Base-by-base conservation (phyloP, 768 basidiomycete genomes). In the Rhizopogon vulgaris region DNA sequence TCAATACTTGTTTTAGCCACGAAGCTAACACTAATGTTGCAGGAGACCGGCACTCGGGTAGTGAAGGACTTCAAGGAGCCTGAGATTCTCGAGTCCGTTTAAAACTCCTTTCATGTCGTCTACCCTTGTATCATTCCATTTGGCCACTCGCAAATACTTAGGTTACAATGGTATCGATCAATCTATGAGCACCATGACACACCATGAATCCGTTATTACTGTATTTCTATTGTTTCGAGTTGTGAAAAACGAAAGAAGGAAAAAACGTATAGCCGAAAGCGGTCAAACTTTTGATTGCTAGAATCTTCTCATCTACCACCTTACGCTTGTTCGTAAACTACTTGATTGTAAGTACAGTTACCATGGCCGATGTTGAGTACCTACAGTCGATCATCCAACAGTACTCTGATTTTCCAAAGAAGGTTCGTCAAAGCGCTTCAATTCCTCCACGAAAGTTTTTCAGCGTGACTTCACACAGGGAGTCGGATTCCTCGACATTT, bases 41-140 rank as follows among this genome's bases (percentile, higher is more conserved):
- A 95, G 89, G 94, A 95, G 79, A 94, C 92, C 43, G 95, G 95
- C 60, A 89, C 91, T 60, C 87, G 90, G 71, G 86, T 95, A 50
- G 88, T 79, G 53, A 93, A 90, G 78, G 94, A 95, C 69, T 98
- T 94, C 80, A 94, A 95, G 80, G 94, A 97, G 82, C 94, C 94
- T 41, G 91, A 93, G 75, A 81, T 94, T 62, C 82, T 90, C 52
- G 89, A 89, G 67, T 85, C 90, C 60, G 95, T 97, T 55, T 97
- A 84, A 85, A 75, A 66, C 48, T 63, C 57, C 60, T 61, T 62
- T 67, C 63, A 52, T 56, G 60, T 60, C 62, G 62, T 63, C 63
- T 57, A 64, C 62, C 65, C 62, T 64, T 70, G 72, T 75, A 73
- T 63, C 62, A 63, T 32, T 24, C 15, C 60, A 47, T 60, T 69